Evolutionary conservation across 2,329 filamentous ascomycete genomes (phyloP).

Genomic region (Lasiodiplodia theobromae): DNA sequence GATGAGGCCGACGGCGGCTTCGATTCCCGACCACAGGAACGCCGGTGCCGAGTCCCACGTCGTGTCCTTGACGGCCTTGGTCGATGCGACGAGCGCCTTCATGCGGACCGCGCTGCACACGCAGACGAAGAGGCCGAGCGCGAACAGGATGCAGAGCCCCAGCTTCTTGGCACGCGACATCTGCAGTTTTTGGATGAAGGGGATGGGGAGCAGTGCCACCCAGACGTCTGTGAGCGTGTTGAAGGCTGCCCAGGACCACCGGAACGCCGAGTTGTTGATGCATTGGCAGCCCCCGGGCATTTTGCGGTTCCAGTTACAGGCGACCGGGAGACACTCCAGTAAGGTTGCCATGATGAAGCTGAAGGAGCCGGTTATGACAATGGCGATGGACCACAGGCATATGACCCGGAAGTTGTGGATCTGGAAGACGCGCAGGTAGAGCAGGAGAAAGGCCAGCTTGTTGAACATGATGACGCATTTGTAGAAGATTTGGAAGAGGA

Average conservation of each 20-base stretch:
- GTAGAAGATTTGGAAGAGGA: constrained; percentile 38
- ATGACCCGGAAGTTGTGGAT: constrained; percentile 34
- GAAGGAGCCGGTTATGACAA: constrained; percentile 31
- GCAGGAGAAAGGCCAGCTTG: constrained; percentile 38
- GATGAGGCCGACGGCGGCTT: constrained; percentile 39
- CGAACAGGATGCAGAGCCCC: constrained; percentile 29
- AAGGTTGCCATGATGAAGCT: constrained; percentile 35
- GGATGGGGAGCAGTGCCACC: constrained; percentile 31
- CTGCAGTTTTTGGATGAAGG: constrained; percentile 31
- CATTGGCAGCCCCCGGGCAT: background rate
- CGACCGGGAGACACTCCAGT: constrained; percentile 38
- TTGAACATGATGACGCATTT: constrained; percentile 38
- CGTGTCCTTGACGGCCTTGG: constrained; percentile 34
- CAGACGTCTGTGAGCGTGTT: constrained; percentile 32
- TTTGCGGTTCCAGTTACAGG: constrained; percentile 30
- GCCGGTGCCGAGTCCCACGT: constrained; percentile 39
- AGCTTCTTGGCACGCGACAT: constrained; percentile 31
- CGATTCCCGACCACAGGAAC: constrained; percentile 41
- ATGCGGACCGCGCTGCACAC: constrained; percentile 39
- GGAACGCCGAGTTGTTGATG: constrained; percentile 24
- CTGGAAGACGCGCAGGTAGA: constrained; percentile 39
- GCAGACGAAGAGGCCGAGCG: constrained; percentile 36
- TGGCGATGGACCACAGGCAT: constrained; percentile 33
- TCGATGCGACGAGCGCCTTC: constrained; percentile 36
- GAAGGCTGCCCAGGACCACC: constrained; percentile 33